A percentile compares a stretch with the other conserved stretches of the same genome.
phyloP scores from a whole-genome alignment of 2,329 filamentous ascomycete species.

The Pseudocercospora fijiensis region DNA sequence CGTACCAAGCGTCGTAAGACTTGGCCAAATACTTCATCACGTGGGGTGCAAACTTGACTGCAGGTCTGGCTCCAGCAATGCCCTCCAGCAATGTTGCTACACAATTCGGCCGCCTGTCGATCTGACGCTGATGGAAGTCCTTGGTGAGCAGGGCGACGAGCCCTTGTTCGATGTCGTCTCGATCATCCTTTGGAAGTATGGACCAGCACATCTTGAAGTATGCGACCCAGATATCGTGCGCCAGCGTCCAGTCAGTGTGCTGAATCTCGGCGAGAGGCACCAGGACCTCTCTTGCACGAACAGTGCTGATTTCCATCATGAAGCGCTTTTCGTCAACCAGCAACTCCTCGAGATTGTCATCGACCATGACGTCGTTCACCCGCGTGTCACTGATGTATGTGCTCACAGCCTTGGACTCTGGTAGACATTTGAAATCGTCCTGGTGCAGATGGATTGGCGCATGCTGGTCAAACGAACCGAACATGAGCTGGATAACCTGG shows the following conservation, averaged over 20 bases:
- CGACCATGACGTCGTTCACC: constrained; percentile 66
- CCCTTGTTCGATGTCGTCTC: constrained; percentile 83
- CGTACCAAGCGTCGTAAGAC: constrained; percentile 97
- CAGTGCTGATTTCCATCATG: constrained; percentile 75
- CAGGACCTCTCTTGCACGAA: constrained; percentile 83
- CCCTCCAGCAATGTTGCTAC: constrained; percentile 89
- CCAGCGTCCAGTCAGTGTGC: constrained; percentile 77
- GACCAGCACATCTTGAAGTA: constrained; percentile 95
- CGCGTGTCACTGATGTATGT: constrained; percentile 70
- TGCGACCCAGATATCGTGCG: constrained; percentile 85
- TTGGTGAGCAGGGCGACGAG: constrained; percentile 89
- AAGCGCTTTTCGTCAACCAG: constrained; percentile 80
- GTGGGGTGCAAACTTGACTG: constrained; percentile 90
- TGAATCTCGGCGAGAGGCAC: constrained; percentile 90
- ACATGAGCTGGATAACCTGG: constrained; percentile 87
- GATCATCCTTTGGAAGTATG: constrained; percentile 80
- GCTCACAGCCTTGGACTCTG: constrained; percentile 70
- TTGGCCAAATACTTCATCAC: constrained; percentile 93
- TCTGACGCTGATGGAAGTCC: constrained; percentile 90
- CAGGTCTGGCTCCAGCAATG: constrained; percentile 76
- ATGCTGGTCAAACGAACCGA: constrained; percentile 86
- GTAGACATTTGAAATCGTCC: constrained; percentile 79
- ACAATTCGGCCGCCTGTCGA: constrained; percentile 93
- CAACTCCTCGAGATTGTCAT: constrained; percentile 78
- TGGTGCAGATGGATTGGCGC: constrained; percentile 72